Evolutionary conservation across 78 protist genomes (phyloP), one percentile per base, ranked within the genome.

Genomic region (Tieghemostelium lacteum): DNA sequence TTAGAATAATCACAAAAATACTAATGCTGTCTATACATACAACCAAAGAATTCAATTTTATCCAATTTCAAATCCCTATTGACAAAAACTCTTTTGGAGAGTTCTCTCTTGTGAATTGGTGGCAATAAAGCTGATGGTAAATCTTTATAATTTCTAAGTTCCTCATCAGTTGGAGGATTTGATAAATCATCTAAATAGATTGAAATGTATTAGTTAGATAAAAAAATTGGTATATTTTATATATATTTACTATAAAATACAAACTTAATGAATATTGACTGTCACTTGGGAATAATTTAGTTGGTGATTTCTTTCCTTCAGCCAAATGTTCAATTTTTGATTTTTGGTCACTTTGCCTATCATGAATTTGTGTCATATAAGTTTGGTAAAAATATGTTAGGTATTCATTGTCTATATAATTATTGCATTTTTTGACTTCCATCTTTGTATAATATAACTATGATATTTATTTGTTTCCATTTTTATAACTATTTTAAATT

Each of bases 141-240:
- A 71, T 91, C 95, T 42, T 64, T 75, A 16, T 91, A 91, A 36
- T 52, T 54, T 33, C 10, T 33, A 40, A 91, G 40, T 54, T 91
- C 95, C 40, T 77, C 91, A 61, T 63, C 86, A 37, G 95, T 75
- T 86, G 95, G 95, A 54, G 95, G 95, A 39, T 69, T 66, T 26
- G 95, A 91, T 62, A 91, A 71, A 26, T 91, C 95, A 49, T 91
- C 78, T 77, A 64, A 70, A 1, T 28, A 42, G 12, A 45, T 20
- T 2, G 2, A 36, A 49, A 49, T 1, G 8, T 26, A 19, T 10
- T 45, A 14, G 6, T 45, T 45, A 45, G 10, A 45, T 14, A 45
- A 45, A 45, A 14, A 45, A 45, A 45, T 45, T 14, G 6, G 10
- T 14, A 45, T 14, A 45, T 10, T 10, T 45, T 10, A 14, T 45